These are phyloP conservation scores for Zygoascus biomembranicola DNA, from an alignment of 805 yeast genomes.

Conservation along the genomic window DNA sequence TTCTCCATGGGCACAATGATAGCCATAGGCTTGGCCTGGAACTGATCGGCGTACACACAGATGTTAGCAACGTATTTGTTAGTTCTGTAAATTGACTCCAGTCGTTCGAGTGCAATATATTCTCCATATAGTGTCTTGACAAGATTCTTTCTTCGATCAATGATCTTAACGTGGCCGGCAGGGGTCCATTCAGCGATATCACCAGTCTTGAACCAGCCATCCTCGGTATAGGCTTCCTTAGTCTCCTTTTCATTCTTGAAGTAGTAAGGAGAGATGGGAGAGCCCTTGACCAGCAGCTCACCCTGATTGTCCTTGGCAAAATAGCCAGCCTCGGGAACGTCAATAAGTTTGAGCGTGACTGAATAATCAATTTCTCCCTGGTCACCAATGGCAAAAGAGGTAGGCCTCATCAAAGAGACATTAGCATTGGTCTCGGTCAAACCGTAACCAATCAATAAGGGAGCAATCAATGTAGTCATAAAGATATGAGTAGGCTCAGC, in stretches of 20 bases:
- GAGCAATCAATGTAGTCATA: conserved; percentile 64
- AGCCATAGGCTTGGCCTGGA: conserved; percentile 85
- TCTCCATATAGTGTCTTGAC: conserved; percentile 96
- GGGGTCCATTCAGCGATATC: conserved; percentile 92
- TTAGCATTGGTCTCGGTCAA: conserved; percentile 95
- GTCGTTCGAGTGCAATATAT: conserved; percentile 91
- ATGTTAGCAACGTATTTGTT: conserved; percentile 67
- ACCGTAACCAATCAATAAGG: conserved; percentile 92
- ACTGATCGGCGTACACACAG: conserved; percentile 88
- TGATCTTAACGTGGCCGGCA: conserved; percentile 69
- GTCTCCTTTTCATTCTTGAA: conserved; percentile 82
- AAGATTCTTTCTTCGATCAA: conserved; percentile 92
- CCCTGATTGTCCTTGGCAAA: conserved; percentile 87
- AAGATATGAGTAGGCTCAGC: conserved; percentile 76
- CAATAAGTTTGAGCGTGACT: conserved; percentile 79
- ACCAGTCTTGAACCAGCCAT: conserved; percentile 95
- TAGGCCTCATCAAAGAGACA: conserved; percentile 59
- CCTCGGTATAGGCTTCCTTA: conserved; percentile 59
- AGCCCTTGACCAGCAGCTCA: conserved; percentile 77
- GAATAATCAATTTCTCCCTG: conserved; percentile 81
- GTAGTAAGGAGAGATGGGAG: conserved; percentile 64
- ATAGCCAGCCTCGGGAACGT: conserved; percentile 87
- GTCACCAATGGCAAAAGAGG: conserved; percentile 59
- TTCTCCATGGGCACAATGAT: conserved; percentile 75
- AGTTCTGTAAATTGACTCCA: conserved; percentile 86